A percentile compares a stretch with the other conserved stretches of the same genome.
phyloP scores from a whole-genome alignment of 2,329 filamentous ascomycete species.

The Colletotrichum sp. region DNA sequence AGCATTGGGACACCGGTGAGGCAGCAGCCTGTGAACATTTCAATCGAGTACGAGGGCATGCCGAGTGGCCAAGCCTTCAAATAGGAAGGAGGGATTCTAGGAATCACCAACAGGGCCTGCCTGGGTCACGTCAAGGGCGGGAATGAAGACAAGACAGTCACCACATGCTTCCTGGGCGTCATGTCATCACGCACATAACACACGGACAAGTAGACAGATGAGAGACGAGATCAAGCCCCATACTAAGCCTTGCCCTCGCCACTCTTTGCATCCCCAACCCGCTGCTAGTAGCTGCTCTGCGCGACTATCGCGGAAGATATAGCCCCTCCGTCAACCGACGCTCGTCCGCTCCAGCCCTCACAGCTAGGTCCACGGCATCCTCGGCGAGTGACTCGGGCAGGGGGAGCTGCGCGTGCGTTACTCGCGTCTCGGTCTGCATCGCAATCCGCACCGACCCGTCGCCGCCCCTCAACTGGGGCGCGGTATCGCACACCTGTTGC shows the following conservation, averaged over 20 bases:
- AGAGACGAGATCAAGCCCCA: not conserved
- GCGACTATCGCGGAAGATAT: not conserved
- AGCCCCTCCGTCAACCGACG: not conserved
- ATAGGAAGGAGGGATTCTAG: no score
- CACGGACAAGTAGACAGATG: no score
- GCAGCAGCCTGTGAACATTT: no score
- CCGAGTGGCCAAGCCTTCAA: no score
- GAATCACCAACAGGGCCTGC: no score
- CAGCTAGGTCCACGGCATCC: not conserved
- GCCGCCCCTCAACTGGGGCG: not conserved
- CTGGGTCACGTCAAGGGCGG: no score
- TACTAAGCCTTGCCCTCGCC: not conserved
- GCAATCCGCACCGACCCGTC: not conserved
- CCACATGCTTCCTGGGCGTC: not conserved
- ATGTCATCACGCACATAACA: not conserved
- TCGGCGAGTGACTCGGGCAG: not conserved
- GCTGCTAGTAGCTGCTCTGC: not conserved
- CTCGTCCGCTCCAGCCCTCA: not conserved
- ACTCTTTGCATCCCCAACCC: not conserved
- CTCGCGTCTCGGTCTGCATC: not conserved
- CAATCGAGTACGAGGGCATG: no score
- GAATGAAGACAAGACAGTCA: not conserved
- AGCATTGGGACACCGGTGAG: no score
- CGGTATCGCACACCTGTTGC: not conserved
- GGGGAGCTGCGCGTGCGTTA: not conserved